Evolutionary conservation across 1,284 basidiomycete species (phyloP), one percentile per base, ranked within the genome.

Genomic region (Sphaerobolus stellatus): DNA sequence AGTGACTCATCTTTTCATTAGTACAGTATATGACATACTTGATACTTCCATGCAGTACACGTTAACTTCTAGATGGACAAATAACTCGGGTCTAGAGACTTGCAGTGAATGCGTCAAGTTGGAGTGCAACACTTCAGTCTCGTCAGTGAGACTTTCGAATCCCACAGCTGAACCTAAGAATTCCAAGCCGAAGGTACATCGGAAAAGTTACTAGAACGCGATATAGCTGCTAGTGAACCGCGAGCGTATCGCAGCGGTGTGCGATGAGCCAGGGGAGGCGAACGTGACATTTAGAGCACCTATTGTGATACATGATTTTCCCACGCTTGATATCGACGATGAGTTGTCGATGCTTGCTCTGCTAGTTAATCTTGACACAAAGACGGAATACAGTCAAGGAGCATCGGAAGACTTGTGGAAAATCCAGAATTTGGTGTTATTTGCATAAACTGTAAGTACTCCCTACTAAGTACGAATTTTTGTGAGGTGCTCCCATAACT

Each of bases 61-160:
- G 65, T 96, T 95, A 92, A 97, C 96, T 67, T 93, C 88, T 81
- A 96, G 84, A 9, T 88, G 86, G 68, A 94, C 95, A n/a, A 97
- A 71, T 79, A 88, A 95, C 68, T 90, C 92, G n/a, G 9, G 82
- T 85, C 4, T 83, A 80, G 46, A 98, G 77, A 18, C 90, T 86
- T 48, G 86, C 77, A 66, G 90, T 85, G 54, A 97, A 80, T 22
- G 76, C 74, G 54, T 81, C 1, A 92, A 71, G 68, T 94, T 94
- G 18, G 81, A 72, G 48, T 90, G 85, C 22, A 97, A 78, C 0
- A 84, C 77, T 29, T 92, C 88, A 1, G 86, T 84, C 73, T 98
- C 94, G 69, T 98, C 94, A 9, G 87, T 78, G 43, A 97, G 84
- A 64, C 96, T 94, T 1, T 83, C 75, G 68, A 98, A 80, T 11